These are phyloP conservation scores for Trypanosoma cruzi DNA, from an alignment of 208 protist species.

Conservation along the genomic window DNA sequence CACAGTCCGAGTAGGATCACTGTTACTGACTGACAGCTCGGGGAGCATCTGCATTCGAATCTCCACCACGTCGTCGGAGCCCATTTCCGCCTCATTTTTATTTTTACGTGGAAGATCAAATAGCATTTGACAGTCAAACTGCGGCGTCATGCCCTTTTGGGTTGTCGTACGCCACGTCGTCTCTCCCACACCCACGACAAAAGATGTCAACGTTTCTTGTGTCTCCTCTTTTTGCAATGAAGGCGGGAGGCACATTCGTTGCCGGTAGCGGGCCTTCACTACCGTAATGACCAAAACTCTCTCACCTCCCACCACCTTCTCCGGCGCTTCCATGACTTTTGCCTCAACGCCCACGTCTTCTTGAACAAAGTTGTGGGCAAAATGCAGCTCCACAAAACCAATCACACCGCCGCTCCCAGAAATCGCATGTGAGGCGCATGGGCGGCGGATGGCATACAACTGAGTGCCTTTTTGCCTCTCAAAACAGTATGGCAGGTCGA, in stretches of 20 bases:
- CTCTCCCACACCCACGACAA: slow-evolving; percentile 23
- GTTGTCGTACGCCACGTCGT: slow-evolving; percentile 17
- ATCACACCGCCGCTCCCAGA: slow-evolving; percentile 16
- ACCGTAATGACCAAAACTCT: background rate
- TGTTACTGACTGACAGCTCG: background rate
- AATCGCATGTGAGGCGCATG: slow-evolving; percentile 2
- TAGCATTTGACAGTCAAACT: slow-evolving; percentile 21
- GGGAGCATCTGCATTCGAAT: slow-evolving; percentile 23
- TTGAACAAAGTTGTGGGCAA: slow-evolving; percentile 48
- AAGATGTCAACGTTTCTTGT: slow-evolving; percentile 8
- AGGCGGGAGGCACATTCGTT: background rate
- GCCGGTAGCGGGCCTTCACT: background rate
- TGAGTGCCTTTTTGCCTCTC: background rate
- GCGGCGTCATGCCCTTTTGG: slow-evolving; percentile 11
- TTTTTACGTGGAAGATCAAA: slow-evolving; percentile 5
- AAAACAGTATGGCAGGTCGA: slow-evolving; percentile 26
- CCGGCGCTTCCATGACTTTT: background rate
- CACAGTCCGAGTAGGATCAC: background rate
- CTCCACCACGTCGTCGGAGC: background rate
- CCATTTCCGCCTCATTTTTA: background rate
- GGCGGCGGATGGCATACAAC: slow-evolving; percentile 24
- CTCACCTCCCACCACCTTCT: background rate
- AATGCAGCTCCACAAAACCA: slow-evolving; percentile 48
- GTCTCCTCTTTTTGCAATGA: background rate
- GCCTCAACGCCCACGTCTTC: background rate